A percentile compares a stretch with the other conserved stretches of the same genome.
Conservation (phyloP, 495 filamentous ascomycete genomes). For the Gamarada debralockiae region DNA sequence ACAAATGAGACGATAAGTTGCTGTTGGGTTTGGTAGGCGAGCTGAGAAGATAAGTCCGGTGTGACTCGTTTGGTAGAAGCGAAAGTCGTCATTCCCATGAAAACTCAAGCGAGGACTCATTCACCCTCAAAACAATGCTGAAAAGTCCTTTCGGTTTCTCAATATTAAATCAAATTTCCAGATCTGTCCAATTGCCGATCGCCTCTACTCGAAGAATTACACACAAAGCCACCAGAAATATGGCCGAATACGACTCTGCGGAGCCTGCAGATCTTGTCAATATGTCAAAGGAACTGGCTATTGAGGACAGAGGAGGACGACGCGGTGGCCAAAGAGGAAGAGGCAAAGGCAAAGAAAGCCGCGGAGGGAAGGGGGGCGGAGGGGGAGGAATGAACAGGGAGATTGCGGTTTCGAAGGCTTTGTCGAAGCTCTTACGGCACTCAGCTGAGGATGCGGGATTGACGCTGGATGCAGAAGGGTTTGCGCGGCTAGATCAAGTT, state of each 20-base stretch:
- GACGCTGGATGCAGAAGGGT: conserved; percentile 72
- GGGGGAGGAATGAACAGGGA: conserved; percentile 41
- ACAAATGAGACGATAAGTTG: too few species aligned
- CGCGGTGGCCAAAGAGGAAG: conserved; percentile 1
- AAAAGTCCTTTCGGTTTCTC: not conserved
- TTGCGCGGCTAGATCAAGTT: conserved; percentile 70
- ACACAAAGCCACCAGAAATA: not conserved
- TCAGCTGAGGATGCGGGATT: conserved; percentile 77
- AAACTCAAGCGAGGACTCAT: not conserved
- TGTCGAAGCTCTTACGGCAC: conserved; percentile 78
- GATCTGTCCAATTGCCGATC: not conserved
- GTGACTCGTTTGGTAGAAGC: not conserved
- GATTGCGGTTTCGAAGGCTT: conserved; percentile 71
- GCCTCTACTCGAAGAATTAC: not conserved
- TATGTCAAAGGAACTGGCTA: conserved; percentile 10
- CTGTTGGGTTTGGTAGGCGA: too few species aligned
- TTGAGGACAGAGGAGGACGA: conserved; percentile 3
- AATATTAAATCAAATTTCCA: not conserved
- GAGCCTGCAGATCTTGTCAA: conserved; percentile 1
- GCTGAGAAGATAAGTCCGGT: not conserved
- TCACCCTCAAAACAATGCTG: not conserved
- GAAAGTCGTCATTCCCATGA: too few species aligned
- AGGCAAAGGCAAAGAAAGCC: conserved; percentile 22
- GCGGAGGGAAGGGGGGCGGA: conserved; percentile 30
- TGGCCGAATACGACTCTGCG: not conserved